These are phyloP conservation scores for Citrus sp. DNA, from an alignment of 345 rosid species.

Conservation along the genomic window DNA sequence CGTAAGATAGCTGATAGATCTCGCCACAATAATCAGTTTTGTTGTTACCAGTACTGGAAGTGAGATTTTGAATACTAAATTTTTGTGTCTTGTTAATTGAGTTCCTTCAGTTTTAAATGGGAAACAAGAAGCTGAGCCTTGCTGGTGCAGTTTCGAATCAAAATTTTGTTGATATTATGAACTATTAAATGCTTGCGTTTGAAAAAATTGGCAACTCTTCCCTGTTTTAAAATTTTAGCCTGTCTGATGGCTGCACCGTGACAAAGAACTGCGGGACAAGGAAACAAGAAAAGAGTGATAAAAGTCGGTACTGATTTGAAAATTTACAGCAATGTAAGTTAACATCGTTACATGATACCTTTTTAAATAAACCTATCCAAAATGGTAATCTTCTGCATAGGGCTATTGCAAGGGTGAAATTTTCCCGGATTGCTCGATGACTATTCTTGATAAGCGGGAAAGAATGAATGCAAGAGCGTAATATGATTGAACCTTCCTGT, in stretches of 20 bases:
- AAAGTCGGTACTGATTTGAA: too few species aligned
- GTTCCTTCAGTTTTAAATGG: too few species aligned
- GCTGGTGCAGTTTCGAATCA: neutral
- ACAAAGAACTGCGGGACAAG: too few species aligned
- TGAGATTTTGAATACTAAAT: neutral
- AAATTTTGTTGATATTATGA: too few species aligned
- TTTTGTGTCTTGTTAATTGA: too few species aligned
- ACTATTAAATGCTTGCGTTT: neutral
- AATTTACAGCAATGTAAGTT: too few species aligned
- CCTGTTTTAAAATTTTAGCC: neutral
- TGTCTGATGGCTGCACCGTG: too few species aligned
- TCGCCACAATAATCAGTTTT: conserved; percentile 6
- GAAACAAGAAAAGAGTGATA: too few species aligned
- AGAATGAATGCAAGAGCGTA: neutral
- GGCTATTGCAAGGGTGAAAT: too few species aligned
- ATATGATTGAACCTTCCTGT: neutral
- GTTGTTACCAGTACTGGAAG: neutral
- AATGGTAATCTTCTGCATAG: too few species aligned
- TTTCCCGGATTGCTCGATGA: neutral
- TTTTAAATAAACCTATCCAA: neutral
- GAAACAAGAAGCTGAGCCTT: neutral
- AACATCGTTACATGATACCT: too few species aligned
- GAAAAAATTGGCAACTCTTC: neutral
- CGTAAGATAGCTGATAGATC: conserved; percentile 16
- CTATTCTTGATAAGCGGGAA: neutral